These are phyloP conservation scores for Verticillium nonalfalfae DNA, from an alignment of 2,329 filamentous ascomycete genomes.

Conservation along the genomic window DNA sequence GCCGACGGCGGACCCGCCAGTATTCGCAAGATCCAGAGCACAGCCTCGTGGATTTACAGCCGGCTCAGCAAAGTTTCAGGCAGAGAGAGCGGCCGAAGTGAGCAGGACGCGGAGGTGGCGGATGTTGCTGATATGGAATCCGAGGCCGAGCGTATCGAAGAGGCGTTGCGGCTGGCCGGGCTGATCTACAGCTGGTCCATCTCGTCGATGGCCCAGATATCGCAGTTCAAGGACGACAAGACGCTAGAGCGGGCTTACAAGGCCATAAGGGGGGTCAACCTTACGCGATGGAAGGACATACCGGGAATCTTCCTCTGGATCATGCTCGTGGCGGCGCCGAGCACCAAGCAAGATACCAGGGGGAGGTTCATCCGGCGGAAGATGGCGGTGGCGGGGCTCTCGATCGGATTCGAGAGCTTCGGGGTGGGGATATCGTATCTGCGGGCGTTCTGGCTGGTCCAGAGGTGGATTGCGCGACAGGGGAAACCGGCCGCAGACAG, in stretches of 20 bases:
- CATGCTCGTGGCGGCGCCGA: slow-evolving; percentile 18
- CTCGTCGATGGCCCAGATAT: slow-evolving; percentile 16
- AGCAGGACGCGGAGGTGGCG: not conserved
- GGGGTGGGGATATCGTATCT: slow-evolving; percentile 17
- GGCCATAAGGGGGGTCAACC: slow-evolving; percentile 16
- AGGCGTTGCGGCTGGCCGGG: slow-evolving; percentile 16
- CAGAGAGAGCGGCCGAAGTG: not conserved
- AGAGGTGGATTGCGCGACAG: slow-evolving; percentile 18
- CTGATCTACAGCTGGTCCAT: slow-evolving; percentile 19
- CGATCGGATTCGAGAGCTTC: slow-evolving; percentile 20
- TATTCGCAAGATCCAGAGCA: slow-evolving; percentile 12
- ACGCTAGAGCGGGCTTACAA: slow-evolving; percentile 15
- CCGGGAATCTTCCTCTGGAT: slow-evolving; percentile 24
- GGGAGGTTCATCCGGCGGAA: slow-evolving; percentile 21
- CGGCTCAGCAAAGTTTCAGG: slow-evolving; percentile 6
- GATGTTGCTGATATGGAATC: not conserved
- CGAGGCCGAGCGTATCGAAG: slow-evolving; percentile 11
- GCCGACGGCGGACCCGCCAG: not conserved
- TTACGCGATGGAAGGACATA: slow-evolving; percentile 20
- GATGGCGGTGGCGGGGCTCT: slow-evolving; percentile 18
- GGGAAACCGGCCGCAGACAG: not conserved
- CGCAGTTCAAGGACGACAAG: slow-evolving; percentile 12
- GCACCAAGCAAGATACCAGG: slow-evolving; percentile 14
- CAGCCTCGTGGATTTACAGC: slow-evolving; percentile 15
- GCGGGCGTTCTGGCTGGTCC: slow-evolving; percentile 18